These are phyloP conservation scores for Debaryomyces subglobosus DNA, from an alignment of 1,139 yeast species.

Conservation along the genomic window DNA sequence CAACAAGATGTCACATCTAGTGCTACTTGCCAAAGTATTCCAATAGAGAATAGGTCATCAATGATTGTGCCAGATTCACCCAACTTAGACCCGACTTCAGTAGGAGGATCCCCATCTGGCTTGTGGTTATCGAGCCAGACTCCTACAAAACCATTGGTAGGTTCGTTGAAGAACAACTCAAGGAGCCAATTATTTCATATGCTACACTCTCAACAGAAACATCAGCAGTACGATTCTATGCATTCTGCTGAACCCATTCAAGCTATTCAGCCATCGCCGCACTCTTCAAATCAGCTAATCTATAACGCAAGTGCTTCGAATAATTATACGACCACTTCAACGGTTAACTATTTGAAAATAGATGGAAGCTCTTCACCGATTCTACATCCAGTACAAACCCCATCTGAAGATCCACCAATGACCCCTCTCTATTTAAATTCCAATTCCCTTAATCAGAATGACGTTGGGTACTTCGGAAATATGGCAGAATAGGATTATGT, in stretches of 20 bases:
- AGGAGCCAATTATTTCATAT: slow-evolving; percentile 22
- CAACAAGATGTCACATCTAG: slow-evolving; percentile 14
- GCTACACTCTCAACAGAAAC: slow-evolving; percentile 14
- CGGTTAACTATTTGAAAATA: slow-evolving; percentile 9
- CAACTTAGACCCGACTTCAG: slow-evolving; percentile 51
- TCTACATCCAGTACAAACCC: slow-evolving; percentile 48
- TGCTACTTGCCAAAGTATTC: slow-evolving; percentile 31
- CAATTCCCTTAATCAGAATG: slow-evolving; percentile 10
- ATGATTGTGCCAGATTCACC: slow-evolving; percentile 52
- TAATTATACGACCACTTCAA: slow-evolving; percentile 13
- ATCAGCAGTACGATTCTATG: neutral
- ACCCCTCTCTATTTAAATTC: slow-evolving; percentile 43
- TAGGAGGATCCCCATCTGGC: slow-evolving; percentile 59
- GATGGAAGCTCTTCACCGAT: slow-evolving; percentile 39
- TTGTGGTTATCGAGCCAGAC: slow-evolving; percentile 57
- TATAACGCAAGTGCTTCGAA: neutral
- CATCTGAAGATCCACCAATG: slow-evolving; percentile 50
- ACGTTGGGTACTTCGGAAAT: slow-evolving; percentile 17
- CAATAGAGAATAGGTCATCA: slow-evolving; percentile 22
- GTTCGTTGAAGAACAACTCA: slow-evolving; percentile 23
- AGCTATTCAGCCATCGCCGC: slow-evolving; percentile 5
- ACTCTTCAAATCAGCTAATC: slow-evolving; percentile 7
- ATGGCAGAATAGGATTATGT: slow-evolving; percentile 12
- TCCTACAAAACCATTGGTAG: slow-evolving; percentile 45
- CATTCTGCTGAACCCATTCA: slow-evolving; percentile 1